A percentile compares a stretch with the other conserved stretches of the same genome.
phyloP scores from a whole-genome alignment of 768 basidiomycete genomes.

The Lyophyllum shimeji region DNA sequence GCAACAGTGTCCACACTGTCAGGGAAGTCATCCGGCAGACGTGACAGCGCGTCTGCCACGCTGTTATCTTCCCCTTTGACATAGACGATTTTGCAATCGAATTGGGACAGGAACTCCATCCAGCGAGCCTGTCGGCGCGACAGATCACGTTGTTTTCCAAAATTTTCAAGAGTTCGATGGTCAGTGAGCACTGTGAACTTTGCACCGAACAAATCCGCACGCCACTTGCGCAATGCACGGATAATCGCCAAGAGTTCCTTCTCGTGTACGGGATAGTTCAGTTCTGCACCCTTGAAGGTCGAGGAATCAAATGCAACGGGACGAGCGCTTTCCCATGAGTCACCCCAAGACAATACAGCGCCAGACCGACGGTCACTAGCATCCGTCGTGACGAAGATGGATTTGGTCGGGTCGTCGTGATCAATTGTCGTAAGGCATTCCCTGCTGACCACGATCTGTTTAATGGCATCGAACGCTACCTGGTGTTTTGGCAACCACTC shows the following conservation, averaged over 20 bases:
- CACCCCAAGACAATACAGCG: constrained; percentile 16
- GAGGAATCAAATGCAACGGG: neutral
- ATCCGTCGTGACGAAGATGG: constrained; percentile 29
- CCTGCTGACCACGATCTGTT: constrained; percentile 21
- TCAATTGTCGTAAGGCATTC: constrained; percentile 20
- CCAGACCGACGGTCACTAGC: constrained; percentile 16
- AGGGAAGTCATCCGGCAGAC: neutral
- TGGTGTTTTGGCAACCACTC: constrained; percentile 24
- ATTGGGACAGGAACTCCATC: neutral
- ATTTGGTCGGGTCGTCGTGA: constrained; percentile 14
- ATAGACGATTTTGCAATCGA: neutral
- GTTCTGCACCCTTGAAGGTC: neutral
- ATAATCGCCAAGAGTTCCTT: neutral
- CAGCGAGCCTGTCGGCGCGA: neutral
- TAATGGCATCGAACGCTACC: constrained; percentile 27
- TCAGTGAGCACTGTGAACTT: neutral
- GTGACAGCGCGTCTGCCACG: neutral
- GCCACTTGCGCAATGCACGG: neutral
- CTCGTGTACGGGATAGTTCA: neutral
- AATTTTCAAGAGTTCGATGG: neutral
- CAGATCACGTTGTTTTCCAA: neutral
- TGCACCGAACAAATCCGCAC: neutral
- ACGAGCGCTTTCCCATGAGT: neutral
- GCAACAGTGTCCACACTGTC: neutral
- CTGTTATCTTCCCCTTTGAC: neutral